A percentile compares a stretch with the other conserved stretches of the same genome.
Conservation (phyloP, 495 filamentous ascomycete species). For the Xylaria telfairii region DNA sequence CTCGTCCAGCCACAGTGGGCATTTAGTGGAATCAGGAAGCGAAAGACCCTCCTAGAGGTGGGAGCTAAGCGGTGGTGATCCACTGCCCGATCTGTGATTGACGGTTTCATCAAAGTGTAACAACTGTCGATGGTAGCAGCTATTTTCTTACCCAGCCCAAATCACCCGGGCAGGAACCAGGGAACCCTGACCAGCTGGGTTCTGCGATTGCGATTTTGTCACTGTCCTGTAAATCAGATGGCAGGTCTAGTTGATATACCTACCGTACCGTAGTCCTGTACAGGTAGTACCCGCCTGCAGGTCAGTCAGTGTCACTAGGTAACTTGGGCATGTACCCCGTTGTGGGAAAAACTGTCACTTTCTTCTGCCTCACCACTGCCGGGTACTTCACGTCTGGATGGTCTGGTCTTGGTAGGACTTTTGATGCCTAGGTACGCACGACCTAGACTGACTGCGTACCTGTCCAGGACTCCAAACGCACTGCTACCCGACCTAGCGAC, state of each 20-base stretch:
- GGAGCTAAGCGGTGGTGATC: too few species aligned
- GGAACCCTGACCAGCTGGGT: slow-evolving; percentile 4
- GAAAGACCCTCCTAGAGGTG: background rate
- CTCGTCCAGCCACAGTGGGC: slow-evolving; percentile 16
- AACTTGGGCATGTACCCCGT: too few species aligned
- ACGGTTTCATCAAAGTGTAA: background rate
- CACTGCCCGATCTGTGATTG: background rate
- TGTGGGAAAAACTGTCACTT: background rate
- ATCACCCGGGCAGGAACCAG: too few species aligned
- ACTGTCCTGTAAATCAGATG: background rate
- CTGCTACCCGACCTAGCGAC: slow-evolving; percentile 25
- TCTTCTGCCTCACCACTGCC: background rate
- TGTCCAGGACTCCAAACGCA: slow-evolving; percentile 23
- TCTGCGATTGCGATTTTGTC: too few species aligned
- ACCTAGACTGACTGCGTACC: background rate
- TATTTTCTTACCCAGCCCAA: slow-evolving; percentile 15
- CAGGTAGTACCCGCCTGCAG: background rate
- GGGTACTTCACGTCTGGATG: background rate
- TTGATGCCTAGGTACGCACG: slow-evolving; percentile 9
- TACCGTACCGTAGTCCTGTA: too few species aligned
- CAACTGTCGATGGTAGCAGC: background rate
- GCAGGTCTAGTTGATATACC: background rate
- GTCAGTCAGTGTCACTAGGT: background rate
- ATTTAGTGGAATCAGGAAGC: slow-evolving; percentile 7
- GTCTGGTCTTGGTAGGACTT: slow-evolving; percentile 23